Evolutionary conservation across 495 filamentous ascomycete species (phyloP).

Genomic region (Staphylotrichum longicolle): DNA sequence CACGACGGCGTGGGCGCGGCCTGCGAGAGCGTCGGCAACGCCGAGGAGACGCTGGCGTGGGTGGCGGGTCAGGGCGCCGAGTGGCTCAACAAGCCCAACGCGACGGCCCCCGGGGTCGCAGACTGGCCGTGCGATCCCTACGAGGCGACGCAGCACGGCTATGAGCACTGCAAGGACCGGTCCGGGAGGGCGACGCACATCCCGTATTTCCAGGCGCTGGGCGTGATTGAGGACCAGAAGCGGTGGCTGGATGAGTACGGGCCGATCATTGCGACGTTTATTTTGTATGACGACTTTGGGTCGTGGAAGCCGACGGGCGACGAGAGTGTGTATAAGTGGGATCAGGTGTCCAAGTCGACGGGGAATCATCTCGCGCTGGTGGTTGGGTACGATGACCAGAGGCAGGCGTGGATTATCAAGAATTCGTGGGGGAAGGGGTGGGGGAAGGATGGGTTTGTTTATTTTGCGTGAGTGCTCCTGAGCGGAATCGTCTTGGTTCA

Average conservation of each 20-base stretch:
- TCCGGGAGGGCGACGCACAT: constrained; percentile 22
- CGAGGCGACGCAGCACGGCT: constrained; percentile 11
- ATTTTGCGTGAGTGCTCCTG: constrained; percentile 20
- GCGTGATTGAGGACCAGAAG: constrained; percentile 27
- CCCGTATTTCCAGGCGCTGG: constrained; percentile 14
- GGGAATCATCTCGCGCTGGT: constrained; percentile 27
- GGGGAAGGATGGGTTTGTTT: constrained; percentile 25
- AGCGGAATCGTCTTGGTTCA: too few relatives aligned
- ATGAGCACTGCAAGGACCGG: constrained; percentile 19
- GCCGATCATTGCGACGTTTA: constrained; percentile 25
- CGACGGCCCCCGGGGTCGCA: constrained; percentile 8
- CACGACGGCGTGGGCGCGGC: constrained; percentile 21
- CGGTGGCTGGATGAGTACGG: constrained; percentile 26
- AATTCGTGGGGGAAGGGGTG: constrained; percentile 27
- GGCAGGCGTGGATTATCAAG: constrained; percentile 28
- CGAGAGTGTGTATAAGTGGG: constrained; percentile 13
- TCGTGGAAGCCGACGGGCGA: constrained; percentile 11
- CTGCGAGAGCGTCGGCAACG: constrained; percentile 23
- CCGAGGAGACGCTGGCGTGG: constrained; percentile 22
- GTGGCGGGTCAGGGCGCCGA: constrained; percentile 15
- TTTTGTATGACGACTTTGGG: constrained; percentile 21
- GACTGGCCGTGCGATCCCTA: constrained; percentile 29
- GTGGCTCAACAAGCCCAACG: background rate
- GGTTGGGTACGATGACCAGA: constrained; percentile 25
- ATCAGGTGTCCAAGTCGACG: constrained; percentile 7